Evolutionary conservation across 331 rosid species (phyloP).

Genomic region (Malus hybrid): DNA sequence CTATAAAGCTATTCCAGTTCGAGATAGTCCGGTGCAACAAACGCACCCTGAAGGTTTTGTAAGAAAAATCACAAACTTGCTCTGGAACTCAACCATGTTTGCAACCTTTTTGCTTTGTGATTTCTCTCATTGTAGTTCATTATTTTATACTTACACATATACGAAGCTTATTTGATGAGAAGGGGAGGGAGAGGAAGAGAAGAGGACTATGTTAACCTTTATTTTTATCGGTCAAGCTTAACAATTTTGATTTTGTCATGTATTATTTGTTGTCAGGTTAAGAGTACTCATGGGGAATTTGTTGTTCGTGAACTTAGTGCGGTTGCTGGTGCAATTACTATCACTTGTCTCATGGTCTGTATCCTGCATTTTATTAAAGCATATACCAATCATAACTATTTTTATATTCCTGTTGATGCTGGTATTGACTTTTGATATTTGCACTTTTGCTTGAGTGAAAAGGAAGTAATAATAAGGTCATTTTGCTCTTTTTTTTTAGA

Average conservation of each 20-base stretch:
- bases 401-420: not conserved
- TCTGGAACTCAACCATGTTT: too few species aligned
- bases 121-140: not conserved
- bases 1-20: too few species aligned
- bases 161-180: not conserved
- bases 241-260: not conserved
- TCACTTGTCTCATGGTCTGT: constrained; percentile 86
- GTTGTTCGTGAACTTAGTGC: constrained; percentile 72
- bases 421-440: not conserved
- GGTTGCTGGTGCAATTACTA: constrained; percentile 77
- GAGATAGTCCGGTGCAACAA: too few species aligned
- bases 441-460: not conserved
- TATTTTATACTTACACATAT: not conserved
- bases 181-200: not conserved
- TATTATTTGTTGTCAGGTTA: constrained; percentile 32
- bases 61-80: not conserved
- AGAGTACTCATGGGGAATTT: constrained; percentile 44
- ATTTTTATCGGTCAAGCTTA: not conserved
- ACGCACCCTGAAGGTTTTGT: not conserved
- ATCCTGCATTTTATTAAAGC: not conserved
- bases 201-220: not conserved
- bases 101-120: not conserved
- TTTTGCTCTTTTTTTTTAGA: not conserved
- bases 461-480: not conserved
- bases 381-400: not conserved